These are phyloP conservation scores for Rhodosporidiobolus sp. DNA, from an alignment of 768 basidiomycete genomes.

Conservation along the genomic window DNA sequence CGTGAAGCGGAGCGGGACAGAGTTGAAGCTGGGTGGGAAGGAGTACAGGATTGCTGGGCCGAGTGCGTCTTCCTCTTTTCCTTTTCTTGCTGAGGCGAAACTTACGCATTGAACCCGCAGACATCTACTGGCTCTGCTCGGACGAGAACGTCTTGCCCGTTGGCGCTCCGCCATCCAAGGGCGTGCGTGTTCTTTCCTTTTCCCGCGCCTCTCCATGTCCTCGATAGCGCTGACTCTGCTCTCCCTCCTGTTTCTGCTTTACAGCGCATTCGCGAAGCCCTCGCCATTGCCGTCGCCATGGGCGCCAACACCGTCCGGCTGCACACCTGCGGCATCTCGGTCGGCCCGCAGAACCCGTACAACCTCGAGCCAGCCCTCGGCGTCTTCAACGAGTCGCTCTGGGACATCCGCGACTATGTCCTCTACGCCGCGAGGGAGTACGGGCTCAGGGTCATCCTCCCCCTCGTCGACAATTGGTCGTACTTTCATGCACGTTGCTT, in stretches of 20 bases:
- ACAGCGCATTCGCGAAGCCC: conserved; percentile 36
- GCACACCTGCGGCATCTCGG: conserved; percentile 41
- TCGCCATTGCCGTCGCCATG: conserved; percentile 43
- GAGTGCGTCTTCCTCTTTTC: conserved; percentile 4
- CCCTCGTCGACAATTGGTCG: conserved; percentile 25
- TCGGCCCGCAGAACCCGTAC: conserved; percentile 42
- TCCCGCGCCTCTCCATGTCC: not conserved
- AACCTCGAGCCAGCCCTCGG: conserved; percentile 42
- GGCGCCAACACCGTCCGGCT: conserved; percentile 43
- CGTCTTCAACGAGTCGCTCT: conserved; percentile 1
- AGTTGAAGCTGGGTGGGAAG: not conserved
- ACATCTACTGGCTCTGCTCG: conserved; percentile 38
- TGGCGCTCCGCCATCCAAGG: not conserved
- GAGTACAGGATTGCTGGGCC: conserved; percentile 20
- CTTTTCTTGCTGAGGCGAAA: not conserved
- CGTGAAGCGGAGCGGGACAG: conserved; percentile 6
- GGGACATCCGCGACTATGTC: conserved; percentile 18
- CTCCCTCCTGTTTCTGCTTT: conserved; percentile 3
- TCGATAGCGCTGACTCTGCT: too few species aligned
- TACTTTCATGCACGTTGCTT: not conserved
- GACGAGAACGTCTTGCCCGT: not conserved
- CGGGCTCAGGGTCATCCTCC: conserved; percentile 39
- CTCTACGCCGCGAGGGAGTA: conserved; percentile 29
- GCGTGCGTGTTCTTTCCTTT: not conserved
- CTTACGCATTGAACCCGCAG: not conserved